Conservation (phyloP, 495 filamentous ascomycete species). For the Friedmanniomyces endolithicus region DNA sequence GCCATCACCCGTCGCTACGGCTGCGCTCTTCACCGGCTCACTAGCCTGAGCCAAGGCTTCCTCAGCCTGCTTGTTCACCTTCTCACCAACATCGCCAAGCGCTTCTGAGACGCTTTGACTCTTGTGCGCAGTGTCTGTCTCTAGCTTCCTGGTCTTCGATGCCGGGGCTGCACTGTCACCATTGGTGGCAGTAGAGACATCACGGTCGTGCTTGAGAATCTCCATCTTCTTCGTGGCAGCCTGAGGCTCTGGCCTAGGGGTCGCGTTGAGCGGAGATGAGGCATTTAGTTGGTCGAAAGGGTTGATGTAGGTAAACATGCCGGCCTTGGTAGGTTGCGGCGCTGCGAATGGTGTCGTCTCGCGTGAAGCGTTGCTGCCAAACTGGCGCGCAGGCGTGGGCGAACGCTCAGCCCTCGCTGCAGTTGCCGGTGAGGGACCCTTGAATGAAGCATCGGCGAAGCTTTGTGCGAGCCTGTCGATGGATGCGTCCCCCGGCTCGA, state of each 20-base stretch:
- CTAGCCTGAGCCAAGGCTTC: conserved; percentile 46
- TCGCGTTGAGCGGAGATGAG: conserved; percentile 50
- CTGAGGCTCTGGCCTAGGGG: conserved; percentile 28
- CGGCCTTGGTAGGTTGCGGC: conserved; percentile 30
- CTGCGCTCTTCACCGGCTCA: conserved; percentile 6
- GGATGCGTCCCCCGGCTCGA: no score
- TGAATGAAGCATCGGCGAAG: no score
- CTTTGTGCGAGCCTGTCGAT: no score
- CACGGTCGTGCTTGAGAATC: conserved; percentile 29
- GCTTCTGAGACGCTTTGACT: conserved; percentile 47
- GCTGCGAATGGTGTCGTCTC: conserved; percentile 26
- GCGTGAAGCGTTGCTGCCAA: conserved; percentile 27
- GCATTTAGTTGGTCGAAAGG: conserved; percentile 65
- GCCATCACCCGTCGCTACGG: background rate
- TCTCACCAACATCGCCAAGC: conserved; percentile 51
- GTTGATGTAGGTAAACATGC: conserved; percentile 63
- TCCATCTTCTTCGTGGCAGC: conserved; percentile 25
- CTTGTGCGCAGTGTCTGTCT: conserved; percentile 23
- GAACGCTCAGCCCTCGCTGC: conserved; percentile 7
- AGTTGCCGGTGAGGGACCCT: no score
- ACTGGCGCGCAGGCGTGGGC: conserved; percentile 30
- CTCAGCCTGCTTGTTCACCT: conserved; percentile 57
- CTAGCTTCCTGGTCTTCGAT: conserved; percentile 24
- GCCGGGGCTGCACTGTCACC: conserved; percentile 18
- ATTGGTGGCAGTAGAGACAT: conserved; percentile 15